Percentiles rank a stretch among this genome's conserved stretches.
Evolutionary conservation across 73 alveolate species (phyloP).

Genomic region (Tetrahymena elliotti): DNA sequence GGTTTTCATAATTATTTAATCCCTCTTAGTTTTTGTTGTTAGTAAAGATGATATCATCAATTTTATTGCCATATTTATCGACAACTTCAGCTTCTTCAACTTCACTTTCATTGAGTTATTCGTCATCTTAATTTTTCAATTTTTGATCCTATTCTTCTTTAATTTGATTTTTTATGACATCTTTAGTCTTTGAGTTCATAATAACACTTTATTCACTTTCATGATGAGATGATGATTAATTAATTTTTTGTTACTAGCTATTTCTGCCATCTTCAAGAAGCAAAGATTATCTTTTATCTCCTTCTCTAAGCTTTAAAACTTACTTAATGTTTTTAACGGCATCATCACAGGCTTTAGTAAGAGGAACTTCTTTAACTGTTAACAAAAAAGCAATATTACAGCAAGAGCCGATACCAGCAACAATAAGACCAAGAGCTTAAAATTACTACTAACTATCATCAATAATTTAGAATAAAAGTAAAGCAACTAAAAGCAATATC

Average conservation of each 20-base stretch:
- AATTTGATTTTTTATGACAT: not conserved
- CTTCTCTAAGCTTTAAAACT: not conserved
- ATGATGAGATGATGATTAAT: not conserved
- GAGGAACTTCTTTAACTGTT: conserved; percentile 35
- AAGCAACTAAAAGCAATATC: conserved; percentile 34
- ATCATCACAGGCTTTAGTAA: conserved; percentile 23
- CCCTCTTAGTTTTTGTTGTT: not conserved
- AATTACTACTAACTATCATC: conserved; percentile 20
- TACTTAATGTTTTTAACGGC: not conserved
- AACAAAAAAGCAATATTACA: conserved; percentile 25
- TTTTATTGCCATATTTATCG: not conserved
- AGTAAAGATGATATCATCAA: not conserved
- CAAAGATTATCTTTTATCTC: not conserved
- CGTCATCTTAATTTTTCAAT: not conserved
- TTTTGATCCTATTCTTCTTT: not conserved
- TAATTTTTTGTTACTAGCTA: not conserved
- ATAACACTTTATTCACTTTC: not conserved
- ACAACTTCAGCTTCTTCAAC: not conserved
- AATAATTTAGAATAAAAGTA: conserved; percentile 17
- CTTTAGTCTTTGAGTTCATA: not conserved
- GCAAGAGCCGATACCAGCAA: conserved; percentile 18
- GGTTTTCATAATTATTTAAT: not conserved
- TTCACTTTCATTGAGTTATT: not conserved
- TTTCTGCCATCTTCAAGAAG: not conserved
- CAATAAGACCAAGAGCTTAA: conserved; percentile 11